Evolutionary conservation across 1,139 yeast genomes (phyloP).

Genomic region (Arxiozyma heterogenica): DNA sequence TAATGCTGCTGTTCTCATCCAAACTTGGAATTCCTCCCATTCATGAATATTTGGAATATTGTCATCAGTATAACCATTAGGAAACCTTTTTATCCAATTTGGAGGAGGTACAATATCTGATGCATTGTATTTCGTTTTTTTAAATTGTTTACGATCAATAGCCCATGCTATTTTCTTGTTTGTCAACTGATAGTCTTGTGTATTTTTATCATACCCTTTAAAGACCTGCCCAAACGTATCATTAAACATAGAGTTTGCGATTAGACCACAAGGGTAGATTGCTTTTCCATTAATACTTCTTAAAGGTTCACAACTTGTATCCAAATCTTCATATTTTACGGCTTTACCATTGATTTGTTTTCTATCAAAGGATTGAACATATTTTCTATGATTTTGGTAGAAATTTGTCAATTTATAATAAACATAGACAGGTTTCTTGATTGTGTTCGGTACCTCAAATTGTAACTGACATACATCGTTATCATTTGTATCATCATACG

Average conservation of each 20-base stretch:
- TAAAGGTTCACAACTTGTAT: constrained; percentile 74
- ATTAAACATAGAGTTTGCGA: constrained; percentile 87
- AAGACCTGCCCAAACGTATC: constrained; percentile 52
- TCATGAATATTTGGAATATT: constrained; percentile 73
- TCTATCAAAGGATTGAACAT: constrained; percentile 61
- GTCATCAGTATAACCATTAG: constrained; percentile 80
- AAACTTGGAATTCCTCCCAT: constrained; percentile 84
- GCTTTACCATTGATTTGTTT: constrained; percentile 58
- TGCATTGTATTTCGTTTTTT: constrained; percentile 64
- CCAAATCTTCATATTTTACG: constrained; percentile 33
- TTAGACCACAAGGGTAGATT: constrained; percentile 88
- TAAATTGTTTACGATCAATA: constrained; percentile 66
- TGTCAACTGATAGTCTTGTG: constrained; percentile 51
- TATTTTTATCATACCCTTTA: constrained; percentile 32
- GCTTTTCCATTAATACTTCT: constrained; percentile 44
- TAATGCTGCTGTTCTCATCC: constrained; percentile 95
- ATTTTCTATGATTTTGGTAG: constrained; percentile 70
- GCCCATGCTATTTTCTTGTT: constrained; percentile 79
- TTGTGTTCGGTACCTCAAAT: constrained; percentile 50
- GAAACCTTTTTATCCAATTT: constrained; percentile 76
- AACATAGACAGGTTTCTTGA: constrained; percentile 52
- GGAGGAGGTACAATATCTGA: constrained; percentile 89
- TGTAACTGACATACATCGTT: constrained; percentile 43
- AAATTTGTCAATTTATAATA: constrained; percentile 68
- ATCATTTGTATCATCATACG: constrained; percentile 30